A percentile compares a stretch with the other conserved stretches of the same genome.
These are phyloP conservation scores for Helenozyma rhizophorensis DNA, from an alignment of 805 yeast genomes.

Conservation along the genomic window DNA sequence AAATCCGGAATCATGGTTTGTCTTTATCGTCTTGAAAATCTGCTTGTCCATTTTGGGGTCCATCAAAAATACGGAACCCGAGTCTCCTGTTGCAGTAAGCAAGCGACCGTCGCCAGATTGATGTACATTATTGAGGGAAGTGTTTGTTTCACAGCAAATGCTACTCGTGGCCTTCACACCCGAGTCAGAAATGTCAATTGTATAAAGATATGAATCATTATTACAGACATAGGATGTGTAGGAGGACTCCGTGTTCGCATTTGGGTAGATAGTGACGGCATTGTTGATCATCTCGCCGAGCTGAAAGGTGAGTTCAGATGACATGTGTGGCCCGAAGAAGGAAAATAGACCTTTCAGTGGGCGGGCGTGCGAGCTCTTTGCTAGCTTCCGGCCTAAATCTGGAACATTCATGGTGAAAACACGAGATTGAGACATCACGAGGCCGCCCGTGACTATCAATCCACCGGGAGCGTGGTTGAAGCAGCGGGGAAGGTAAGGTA, in stretches of 20 bases:
- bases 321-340: conserved; percentile 48
- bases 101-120: conserved; percentile 44
- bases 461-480: conserved; percentile 53
- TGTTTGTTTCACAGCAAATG: conserved; percentile 47
- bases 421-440: conserved; percentile 35
- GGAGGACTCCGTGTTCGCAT: conserved; percentile 22
- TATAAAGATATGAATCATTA: conserved; percentile 72
- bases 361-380: conserved; percentile 10
- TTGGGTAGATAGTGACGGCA: conserved; percentile 52
- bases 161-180: conserved; percentile 38
- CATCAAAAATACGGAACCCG: conserved; percentile 56
- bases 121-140: conserved; percentile 72
- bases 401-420: conserved; percentile 22
- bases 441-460: conserved; percentile 45
- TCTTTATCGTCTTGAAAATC: conserved; percentile 41
- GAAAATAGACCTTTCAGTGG: conserved; percentile 63
- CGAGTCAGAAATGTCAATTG: conserved; percentile 51
- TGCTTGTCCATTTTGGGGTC: conserved; percentile 36
- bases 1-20: conserved; percentile 75
- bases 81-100: conserved; percentile 69
- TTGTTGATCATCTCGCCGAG: conserved; percentile 84
- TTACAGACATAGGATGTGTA: conserved; percentile 71
- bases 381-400: conserved; percentile 13
- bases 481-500: conserved; percentile 69
- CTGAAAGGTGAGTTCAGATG: conserved; percentile 45